Base-by-base conservation (phyloP, 352 stramenopile genomes). In the Phytopythium sindhum region DNA sequence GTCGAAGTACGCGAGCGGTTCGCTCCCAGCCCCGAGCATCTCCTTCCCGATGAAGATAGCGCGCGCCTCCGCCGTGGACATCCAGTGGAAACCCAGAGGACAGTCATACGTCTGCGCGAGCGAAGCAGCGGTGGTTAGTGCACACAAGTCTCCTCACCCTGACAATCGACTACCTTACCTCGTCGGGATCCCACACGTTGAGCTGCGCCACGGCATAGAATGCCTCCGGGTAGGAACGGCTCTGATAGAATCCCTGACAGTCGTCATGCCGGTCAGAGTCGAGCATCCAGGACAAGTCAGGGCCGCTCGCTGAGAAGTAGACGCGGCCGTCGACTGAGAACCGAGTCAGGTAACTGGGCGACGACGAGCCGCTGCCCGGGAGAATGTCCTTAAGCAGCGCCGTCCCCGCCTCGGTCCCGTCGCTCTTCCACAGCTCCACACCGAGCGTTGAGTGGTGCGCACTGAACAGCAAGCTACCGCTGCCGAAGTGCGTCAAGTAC, bases 301-400 rank as follows among this genome's bases (percentile, higher is more conserved):
- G 67, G 0, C 87, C 91, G 28, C 81, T 70, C 10, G 89, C 89
- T 21, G 75, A 63, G 66, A 98, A 98, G 58, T 97, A 97, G 5
- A 96, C 68, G 28, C 70, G 71, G 23, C 69, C 78, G 31, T 88
- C 79, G 12, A 62, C 65, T 12, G 90, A 91, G n/a, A 85, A 89
- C 0, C 53, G 42, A 10, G 70, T 81, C 42, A 90, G 67, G 51
- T 69, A 64, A 9, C 69, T 62, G 9, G 80, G 78, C 6, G 37
- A n/a, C 9, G 75, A 82, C 60, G 63, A 61, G 4, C 26, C 35
- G 0, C 41, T 48, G 1, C 85, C 86, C 12, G 72, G 72, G 7
- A 66, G 69, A 26, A 97, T 72, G 53, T 97, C 86, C 31, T 80
- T 81, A 3, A 97, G 68, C 29, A 90, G 63, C 35, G 62, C 41